phyloP scores from a whole-genome alignment of 495 filamentous ascomycete species.

The Penicillium cosmopolitanum region DNA sequence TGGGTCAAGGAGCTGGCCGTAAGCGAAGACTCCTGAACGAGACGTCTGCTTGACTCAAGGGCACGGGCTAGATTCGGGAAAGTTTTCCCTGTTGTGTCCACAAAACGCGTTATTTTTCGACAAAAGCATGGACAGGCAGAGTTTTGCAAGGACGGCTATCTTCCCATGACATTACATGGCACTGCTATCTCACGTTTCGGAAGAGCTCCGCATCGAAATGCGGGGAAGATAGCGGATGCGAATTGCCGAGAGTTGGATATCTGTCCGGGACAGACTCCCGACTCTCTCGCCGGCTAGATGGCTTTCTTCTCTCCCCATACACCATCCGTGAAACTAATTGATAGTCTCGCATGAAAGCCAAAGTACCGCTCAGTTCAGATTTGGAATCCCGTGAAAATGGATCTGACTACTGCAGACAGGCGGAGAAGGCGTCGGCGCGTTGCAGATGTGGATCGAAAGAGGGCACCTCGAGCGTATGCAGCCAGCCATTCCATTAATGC shows the following conservation, averaged over 20 bases:
- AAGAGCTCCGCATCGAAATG: slow-evolving; percentile 4
- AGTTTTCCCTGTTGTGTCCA: neutral
- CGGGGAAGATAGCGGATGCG: slow-evolving; percentile 8
- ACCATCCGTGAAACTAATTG: neutral
- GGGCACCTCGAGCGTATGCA: slow-evolving; percentile 25
- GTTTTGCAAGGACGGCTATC: neutral
- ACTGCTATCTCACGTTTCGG: neutral
- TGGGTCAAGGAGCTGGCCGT: neutral
- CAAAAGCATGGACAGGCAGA: neutral
- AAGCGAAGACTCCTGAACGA: neutral
- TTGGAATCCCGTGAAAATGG: neutral
- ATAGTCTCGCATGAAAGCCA: neutral
- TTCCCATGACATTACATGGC: neutral
- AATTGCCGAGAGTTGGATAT: neutral
- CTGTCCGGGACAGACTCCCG: neutral
- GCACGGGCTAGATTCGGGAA: neutral
- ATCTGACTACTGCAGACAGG: slow-evolving; percentile 3
- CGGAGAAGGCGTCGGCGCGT: slow-evolving; percentile 19
- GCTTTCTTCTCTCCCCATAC: neutral
- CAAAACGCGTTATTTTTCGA: neutral
- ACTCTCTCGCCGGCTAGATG: neutral
- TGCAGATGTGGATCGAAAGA: slow-evolving; percentile 28
- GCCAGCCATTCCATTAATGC: neutral
- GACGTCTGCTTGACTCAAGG: neutral
- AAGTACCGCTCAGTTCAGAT: neutral